phyloP scores from a whole-genome alignment of 768 basidiomycete species.

The Suillus brevipes region DNA sequence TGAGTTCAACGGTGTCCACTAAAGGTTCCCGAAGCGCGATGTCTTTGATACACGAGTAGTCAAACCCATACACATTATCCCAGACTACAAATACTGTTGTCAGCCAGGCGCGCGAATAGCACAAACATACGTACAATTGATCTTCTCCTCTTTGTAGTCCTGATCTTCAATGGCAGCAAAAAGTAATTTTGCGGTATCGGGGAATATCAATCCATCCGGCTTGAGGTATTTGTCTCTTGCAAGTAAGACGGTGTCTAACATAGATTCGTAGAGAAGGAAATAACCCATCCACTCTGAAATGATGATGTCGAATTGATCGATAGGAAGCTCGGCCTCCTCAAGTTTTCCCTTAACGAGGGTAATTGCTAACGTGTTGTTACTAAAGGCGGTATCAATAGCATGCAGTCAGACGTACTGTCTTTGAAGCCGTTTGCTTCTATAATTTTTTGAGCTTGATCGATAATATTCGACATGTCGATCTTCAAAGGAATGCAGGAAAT shows the following conservation, averaged over 20 bases:
- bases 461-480: constrained; percentile 99
- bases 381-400: constrained; percentile 2
- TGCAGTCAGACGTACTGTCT: constrained; percentile 66
- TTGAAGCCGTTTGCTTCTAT: constrained; percentile 95
- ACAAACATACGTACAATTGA: constrained; percentile 69
- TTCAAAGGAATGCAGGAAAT: constrained; percentile 32
- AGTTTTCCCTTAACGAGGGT: constrained; percentile 98
- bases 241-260: constrained; percentile 97
- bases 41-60: constrained; percentile 99
- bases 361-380: constrained; percentile 57
- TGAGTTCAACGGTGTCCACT: constrained; percentile 98
- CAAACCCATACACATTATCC: constrained; percentile 99
- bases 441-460: constrained; percentile 98
- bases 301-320: constrained; percentile 95
- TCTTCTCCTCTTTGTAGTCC: constrained; percentile 99
- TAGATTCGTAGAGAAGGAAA: constrained; percentile 97
- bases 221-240: constrained; percentile 97
- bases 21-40: constrained; percentile 95
- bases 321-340: constrained; percentile 87
- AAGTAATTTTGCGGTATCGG: constrained; percentile 90
- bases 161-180: constrained; percentile 98
- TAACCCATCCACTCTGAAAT: constrained; percentile 99
- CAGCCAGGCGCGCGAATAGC: background rate
- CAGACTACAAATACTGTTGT: constrained; percentile 64
- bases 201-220: constrained; percentile 89